phyloP scores from a whole-genome alignment of 2,329 filamentous ascomycete species.

The Sordariomycetes sp. region DNA sequence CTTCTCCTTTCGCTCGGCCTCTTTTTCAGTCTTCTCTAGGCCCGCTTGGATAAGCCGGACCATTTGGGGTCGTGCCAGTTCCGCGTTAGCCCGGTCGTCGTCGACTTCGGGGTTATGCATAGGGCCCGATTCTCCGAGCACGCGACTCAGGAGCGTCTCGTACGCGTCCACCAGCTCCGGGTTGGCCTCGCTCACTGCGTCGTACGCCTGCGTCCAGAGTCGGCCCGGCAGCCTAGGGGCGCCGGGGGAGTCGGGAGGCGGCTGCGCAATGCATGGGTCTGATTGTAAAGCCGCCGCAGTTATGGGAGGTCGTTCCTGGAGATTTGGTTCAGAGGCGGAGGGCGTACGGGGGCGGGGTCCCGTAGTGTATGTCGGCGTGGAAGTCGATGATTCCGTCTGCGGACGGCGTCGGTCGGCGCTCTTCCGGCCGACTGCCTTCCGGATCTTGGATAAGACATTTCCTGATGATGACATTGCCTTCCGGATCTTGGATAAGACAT shows the following conservation, averaged over 20 bases:
- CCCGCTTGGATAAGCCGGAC: neutral
- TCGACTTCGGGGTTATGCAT: neutral
- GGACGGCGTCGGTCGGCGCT: neutral
- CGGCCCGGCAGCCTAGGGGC: too few species aligned
- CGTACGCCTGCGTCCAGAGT: neutral
- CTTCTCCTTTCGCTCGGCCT: neutral
- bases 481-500: too few species aligned
- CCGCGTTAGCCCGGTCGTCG: neutral
- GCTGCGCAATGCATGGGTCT: neutral
- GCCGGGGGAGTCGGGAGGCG: neutral
- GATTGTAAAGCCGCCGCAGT: neutral
- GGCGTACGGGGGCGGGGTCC: neutral
- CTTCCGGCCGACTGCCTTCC: neutral
- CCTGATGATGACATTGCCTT: too few species aligned
- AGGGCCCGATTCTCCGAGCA: neutral
- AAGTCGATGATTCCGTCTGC: neutral
- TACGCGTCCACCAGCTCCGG: slow-evolving; percentile 1
- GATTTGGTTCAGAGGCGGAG: neutral
- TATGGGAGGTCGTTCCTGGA: neutral
- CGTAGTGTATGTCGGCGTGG: neutral
- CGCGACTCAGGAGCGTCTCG: neutral
- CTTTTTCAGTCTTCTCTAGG: neutral
- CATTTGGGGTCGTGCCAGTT: neutral
- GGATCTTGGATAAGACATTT: too few species aligned
- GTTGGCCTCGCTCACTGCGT: neutral